phyloP scores from a whole-genome alignment of 192 early-diverging fungal genomes.

The Geranomyces michiganensis region DNA sequence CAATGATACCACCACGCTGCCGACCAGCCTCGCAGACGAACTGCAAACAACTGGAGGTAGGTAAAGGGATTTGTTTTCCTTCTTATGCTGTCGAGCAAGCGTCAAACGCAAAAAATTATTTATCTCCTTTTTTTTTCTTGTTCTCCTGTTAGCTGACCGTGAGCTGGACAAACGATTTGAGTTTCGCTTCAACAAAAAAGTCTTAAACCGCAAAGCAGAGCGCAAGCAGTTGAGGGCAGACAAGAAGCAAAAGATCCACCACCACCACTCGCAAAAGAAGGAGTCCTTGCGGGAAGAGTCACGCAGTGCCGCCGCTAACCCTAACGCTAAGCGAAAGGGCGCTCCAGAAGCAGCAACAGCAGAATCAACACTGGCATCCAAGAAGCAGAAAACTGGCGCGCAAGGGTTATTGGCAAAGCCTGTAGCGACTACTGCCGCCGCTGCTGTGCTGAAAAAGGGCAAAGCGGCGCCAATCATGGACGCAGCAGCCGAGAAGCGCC shows the following conservation, averaged over 20 bases:
- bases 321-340: not conserved
- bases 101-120: too few species aligned
- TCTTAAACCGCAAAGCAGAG: constrained; percentile 34
- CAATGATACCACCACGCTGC: constrained; percentile 26
- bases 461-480: constrained; percentile 3
- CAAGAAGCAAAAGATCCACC: constrained; percentile 35
- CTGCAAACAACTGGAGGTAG: not conserved
- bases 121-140: not conserved
- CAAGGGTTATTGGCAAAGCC: not conserved
- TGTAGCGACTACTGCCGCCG: constrained; percentile 1
- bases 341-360: not conserved
- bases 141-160: not conserved
- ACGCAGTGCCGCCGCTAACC: not conserved
- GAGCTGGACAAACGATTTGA: constrained; percentile 31
- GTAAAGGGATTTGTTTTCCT: not conserved
- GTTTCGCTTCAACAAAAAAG: constrained; percentile 37
- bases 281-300: not conserved
- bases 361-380: not conserved
- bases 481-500: constrained; percentile 24
- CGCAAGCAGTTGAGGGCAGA: constrained; percentile 34
- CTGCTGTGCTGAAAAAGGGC: not conserved
- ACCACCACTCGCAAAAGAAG: constrained; percentile 25
- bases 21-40: not conserved
- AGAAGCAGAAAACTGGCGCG: not conserved
- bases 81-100: not conserved